These are phyloP conservation scores for Tuber brumale DNA, from an alignment of 495 filamentous ascomycete species.

Conservation along the genomic window DNA sequence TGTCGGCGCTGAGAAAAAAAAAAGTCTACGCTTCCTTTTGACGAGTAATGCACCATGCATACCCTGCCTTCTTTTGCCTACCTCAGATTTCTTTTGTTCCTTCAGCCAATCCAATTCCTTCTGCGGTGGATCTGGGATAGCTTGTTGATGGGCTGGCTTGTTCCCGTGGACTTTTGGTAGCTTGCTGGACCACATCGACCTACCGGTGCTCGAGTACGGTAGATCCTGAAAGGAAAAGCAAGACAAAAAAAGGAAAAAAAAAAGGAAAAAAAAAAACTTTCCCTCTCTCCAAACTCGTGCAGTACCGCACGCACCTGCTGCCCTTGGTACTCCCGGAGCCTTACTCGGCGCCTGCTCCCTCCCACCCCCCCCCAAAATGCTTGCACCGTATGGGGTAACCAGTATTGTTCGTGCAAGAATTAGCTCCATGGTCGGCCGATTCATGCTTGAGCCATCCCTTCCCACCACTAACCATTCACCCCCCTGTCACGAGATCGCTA, in stretches of 20 bases:
- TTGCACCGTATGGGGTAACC: neutral
- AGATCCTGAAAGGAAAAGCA: neutral
- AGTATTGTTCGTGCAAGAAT: neutral
- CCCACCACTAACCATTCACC: neutral
- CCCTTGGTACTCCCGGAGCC: neutral
- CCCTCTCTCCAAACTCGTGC: neutral
- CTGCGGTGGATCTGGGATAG: neutral
- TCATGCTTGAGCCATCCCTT: neutral
- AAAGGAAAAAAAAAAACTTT: neutral
- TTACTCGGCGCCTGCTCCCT: neutral
- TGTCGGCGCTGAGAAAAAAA: neutral
- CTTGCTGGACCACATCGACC: neutral
- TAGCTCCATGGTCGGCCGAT: neutral
- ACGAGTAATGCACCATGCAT: neutral
- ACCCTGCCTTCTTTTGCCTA: neutral
- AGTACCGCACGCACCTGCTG: neutral
- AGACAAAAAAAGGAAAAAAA: neutral
- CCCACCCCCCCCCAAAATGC: neutral
- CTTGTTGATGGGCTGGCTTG: neutral
- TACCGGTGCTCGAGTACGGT: no score
- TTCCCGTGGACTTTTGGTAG: neutral
- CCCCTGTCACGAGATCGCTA: neutral
- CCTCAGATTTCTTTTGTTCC: neutral
- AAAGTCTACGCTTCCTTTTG: neutral
- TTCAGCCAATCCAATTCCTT: neutral